Evolutionary conservation across 768 basidiomycete genomes (phyloP), one percentile per base, ranked within the genome.

Genomic region (Porpolomopsis calyptriformis): DNA sequence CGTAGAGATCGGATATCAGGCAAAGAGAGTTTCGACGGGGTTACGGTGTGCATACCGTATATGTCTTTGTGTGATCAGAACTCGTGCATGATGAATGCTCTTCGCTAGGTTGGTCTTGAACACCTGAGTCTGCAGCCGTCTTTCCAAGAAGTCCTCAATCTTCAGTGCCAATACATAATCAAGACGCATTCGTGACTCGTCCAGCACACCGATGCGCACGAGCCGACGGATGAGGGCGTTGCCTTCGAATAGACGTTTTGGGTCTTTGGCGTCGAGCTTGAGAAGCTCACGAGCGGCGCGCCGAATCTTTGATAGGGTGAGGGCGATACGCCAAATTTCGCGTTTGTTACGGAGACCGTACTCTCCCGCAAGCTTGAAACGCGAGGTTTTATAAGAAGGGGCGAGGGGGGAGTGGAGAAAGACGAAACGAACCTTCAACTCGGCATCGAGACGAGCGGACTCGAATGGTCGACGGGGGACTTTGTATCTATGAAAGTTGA

Each of bases 301-400:
- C 76, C 96, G 94, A 64, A 99, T 99, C 79, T 99, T 97, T 61
- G 96, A 99, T 46, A 99, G 84, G 66, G 82, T 82, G 61, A 99
- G 84, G 65, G 90, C 82, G 68, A 99, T 98, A 62, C 96, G 89
- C 96, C 94, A 99, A 74, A 98, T 96, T 74, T 99, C 96, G 65
- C 94, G 87, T 78, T 99, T 99, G 87, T 97, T 98, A 68, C 93
- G 88, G 65, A 98, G 89, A 67, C 96, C 96, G 76, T 93, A 98
- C 73, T 99, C 96, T 70, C 96, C 94, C 45, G 93, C 94, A 69
- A 98, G 93, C 94, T 96, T 58, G 12, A 35, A 29, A 20, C 22
- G 27, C 31, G 35, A 49, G 19, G 2, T 10, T 5, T 33, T 26
- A 11, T 42, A 2, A 18, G 16, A 42, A 38, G n/a, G 29, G 48